Evolutionary conservation across 2,329 filamentous ascomycete genomes (phyloP).

Genomic region (Colletotrichum horii): DNA sequence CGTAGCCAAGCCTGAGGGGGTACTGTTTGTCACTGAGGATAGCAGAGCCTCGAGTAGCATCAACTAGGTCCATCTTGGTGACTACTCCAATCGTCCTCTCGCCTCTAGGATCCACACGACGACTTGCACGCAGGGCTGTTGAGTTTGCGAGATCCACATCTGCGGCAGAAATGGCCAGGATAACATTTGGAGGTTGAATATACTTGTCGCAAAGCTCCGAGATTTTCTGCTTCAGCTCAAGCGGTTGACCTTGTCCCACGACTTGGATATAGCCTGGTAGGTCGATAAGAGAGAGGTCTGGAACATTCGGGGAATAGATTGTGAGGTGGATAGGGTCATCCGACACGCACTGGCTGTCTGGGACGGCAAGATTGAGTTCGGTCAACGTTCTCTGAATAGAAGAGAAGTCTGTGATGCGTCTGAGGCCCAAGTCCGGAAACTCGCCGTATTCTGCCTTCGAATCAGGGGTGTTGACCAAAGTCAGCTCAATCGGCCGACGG

Average conservation of each 20-base stretch:
- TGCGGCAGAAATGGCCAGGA: constrained; percentile 94
- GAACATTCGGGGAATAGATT: constrained; percentile 94
- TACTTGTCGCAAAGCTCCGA: constrained; percentile 97
- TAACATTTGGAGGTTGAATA: constrained; percentile 94
- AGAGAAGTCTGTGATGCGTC: constrained; percentile 89
- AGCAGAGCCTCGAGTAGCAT: constrained; percentile 75
- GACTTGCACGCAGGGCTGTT: constrained; percentile 85
- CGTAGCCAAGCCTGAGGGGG: constrained; percentile 91
- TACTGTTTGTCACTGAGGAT: constrained; percentile 92
- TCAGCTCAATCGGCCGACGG: constrained; percentile 91
- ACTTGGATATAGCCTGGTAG: constrained; percentile 98
- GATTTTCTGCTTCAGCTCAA: constrained; percentile 94
- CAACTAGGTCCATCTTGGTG: constrained; percentile 98
- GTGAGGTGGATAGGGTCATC: constrained; percentile 96
- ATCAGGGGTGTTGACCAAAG: constrained; percentile 91
- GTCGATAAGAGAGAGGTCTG: constrained; percentile 94
- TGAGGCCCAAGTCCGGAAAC: constrained; percentile 88
- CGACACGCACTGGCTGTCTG: constrained; percentile 88
- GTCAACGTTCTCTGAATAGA: constrained; percentile 93
- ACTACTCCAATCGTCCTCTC: constrained; percentile 98
- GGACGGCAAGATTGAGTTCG: constrained; percentile 92
- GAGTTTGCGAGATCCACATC: constrained; percentile 98
- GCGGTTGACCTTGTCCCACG: constrained; percentile 85
- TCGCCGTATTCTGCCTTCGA: constrained; percentile 91
- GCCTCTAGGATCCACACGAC: constrained; percentile 90